A percentile compares a stretch with the other conserved stretches of the same genome.
phyloP scores from a whole-genome alignment of 225 moss, liverwort and hornwort species.

The Physcomitrellopsis africana region DNA sequence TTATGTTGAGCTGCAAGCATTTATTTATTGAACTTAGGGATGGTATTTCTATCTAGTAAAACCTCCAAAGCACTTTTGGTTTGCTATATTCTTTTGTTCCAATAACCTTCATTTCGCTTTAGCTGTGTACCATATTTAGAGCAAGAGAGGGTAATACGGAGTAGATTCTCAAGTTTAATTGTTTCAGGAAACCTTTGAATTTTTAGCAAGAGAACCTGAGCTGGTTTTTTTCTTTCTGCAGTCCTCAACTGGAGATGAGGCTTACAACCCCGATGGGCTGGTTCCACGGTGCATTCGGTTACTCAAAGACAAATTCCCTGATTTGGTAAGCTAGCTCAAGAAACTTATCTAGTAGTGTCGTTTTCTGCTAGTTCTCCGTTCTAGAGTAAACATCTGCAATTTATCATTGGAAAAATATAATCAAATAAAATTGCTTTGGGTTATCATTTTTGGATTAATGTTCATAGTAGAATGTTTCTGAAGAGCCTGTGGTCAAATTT shows the following conservation, averaged over 20 bases:
- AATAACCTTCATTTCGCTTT: background rate
- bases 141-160: background rate
- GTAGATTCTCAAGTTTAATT: background rate
- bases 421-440: background rate
- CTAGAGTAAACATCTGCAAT: too few relatives aligned
- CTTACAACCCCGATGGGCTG: constrained; percentile 86
- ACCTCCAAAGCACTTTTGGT: background rate
- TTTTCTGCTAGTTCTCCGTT: background rate
- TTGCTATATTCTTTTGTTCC: background rate
- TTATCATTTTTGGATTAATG: background rate
- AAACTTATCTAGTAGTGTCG: background rate
- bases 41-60: background rate
- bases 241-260: constrained; percentile 82
- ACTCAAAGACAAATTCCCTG: constrained; percentile 98
- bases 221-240: constrained; percentile 37
- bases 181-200: background rate
- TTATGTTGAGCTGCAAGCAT: constrained; percentile 6
- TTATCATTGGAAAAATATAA: background rate
- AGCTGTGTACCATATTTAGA: background rate
- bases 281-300: constrained; percentile 92
- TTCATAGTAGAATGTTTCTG: background rate
- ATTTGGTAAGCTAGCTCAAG: constrained; percentile 64
- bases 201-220: constrained; percentile 12
- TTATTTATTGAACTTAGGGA: background rate
- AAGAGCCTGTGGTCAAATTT: constrained; percentile 22